Base-by-base conservation (phyloP, 2,329 filamentous ascomycete species). In the Purpureocillium takamizusanense region DNA sequence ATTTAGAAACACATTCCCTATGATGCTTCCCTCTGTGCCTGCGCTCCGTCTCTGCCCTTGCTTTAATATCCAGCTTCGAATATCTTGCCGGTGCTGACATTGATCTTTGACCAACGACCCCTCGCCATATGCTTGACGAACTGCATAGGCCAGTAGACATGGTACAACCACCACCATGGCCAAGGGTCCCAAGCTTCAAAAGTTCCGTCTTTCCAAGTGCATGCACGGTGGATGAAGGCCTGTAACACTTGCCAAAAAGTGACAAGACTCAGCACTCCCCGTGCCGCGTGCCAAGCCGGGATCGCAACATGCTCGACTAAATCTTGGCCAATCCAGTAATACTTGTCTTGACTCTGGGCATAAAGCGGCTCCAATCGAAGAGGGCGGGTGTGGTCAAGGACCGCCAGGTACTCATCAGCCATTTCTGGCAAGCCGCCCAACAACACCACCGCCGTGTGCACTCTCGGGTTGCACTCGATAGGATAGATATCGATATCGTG, bases 391-490 rank as follows among this genome's bases (percentile, higher is more conserved):
- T 45, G 39, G 0, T 60, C 51, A 0, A 79, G 53, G 1, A 68
- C 47, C 1, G 62, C 64, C 12, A 82, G 56, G 45, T 83, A 83
- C 3, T 65, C 68, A 11, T 65, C 58, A 2, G 67, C 62, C 49
- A 79, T 58, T 17, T 67, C 61, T 2, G 60, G 59, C 16, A 61
- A 60, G n/a, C 63, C 55, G 16, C 54, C 53, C 52, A 86, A 82
- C 1, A 85, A 59, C 1, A 76, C 66, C 0, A 81, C 72, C 0
- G 81, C 81, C 0, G 81, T 86, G 48, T 86, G 81, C 0, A 75
- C 76, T 12, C 81, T 65, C 0, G 81, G 81, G 40, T 85, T 86
- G 51, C 81, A 85, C 51, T 85, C 81, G 40, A 86, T 85, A 0
- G 80, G 78, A 45, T 76, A 81, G 2, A 85, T 53, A 7, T 29